Conservation (phyloP, 306 rosid genomes). For the Inga oerstediana region DNA sequence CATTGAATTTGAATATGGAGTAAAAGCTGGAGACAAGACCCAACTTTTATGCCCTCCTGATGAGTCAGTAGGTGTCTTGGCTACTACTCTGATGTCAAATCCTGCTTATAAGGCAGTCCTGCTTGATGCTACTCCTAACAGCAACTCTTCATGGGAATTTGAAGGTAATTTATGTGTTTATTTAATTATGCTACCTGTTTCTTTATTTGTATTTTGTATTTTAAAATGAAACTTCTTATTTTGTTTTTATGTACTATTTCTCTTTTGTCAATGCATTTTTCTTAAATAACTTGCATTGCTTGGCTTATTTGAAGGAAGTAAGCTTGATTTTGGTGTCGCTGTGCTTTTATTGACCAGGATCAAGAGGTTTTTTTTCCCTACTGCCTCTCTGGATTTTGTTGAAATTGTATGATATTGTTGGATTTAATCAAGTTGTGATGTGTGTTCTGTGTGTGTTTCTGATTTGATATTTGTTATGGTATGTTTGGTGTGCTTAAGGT, state of each 20-base stretch:
- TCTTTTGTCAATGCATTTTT: background rate
- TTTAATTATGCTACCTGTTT: background rate
- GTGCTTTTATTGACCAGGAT: no score
- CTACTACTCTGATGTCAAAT: constrained; percentile 95
- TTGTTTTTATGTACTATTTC: background rate
- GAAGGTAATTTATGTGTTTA: constrained; percentile 63
- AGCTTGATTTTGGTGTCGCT: no score
- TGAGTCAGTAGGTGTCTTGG: constrained; percentile 95
- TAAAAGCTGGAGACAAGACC: constrained; percentile 43
- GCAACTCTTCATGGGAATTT: constrained; percentile 91
- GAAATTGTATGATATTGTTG: no score
- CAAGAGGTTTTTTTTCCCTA: no score
- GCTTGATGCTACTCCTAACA: constrained; percentile 85
- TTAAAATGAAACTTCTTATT: background rate
- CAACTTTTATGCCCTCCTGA: constrained; percentile 79
- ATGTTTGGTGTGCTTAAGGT: background rate
- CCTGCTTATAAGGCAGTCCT: constrained; percentile 76
- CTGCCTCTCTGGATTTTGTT: no score
- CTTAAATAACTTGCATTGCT: background rate
- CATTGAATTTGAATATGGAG: constrained; percentile 82
- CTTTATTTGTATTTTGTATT: background rate
- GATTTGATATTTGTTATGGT: background rate
- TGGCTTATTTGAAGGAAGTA: no score
- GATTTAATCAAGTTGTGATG: no score
- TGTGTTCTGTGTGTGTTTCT: no score